These are phyloP conservation scores for Shiraia bambusicola DNA, from an alignment of 2,329 filamentous ascomycete species.

Conservation along the genomic window DNA sequence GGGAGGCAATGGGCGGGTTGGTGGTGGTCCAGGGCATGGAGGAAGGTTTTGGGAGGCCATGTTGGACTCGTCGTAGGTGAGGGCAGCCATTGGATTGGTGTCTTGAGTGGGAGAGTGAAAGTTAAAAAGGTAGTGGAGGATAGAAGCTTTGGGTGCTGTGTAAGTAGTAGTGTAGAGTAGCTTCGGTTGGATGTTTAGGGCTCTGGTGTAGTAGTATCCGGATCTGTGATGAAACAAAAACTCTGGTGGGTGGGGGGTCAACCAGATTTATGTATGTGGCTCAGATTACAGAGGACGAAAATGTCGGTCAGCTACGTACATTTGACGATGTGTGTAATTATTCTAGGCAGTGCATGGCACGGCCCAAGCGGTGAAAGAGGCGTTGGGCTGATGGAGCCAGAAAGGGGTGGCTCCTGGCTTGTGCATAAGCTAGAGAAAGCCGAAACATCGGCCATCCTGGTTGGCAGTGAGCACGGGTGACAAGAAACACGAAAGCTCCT, in stretches of 20 bases:
- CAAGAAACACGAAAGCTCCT: slow-evolving; percentile 40
- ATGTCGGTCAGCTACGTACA: slow-evolving; percentile 45
- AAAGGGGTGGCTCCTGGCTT: slow-evolving; percentile 44
- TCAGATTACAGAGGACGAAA: slow-evolving; percentile 40
- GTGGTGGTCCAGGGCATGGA: slow-evolving; percentile 52
- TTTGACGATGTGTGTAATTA: slow-evolving; percentile 45
- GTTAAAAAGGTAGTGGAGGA: slow-evolving; percentile 11
- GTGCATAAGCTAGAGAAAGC: slow-evolving; percentile 41
- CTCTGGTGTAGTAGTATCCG: slow-evolving; percentile 20
- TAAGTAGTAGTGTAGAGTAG: slow-evolving; percentile 11
- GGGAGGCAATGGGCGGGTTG: slow-evolving; percentile 50
- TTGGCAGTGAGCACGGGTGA: slow-evolving; percentile 34
- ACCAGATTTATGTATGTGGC: slow-evolving; percentile 44
- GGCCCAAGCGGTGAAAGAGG: slow-evolving; percentile 46
- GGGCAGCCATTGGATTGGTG: slow-evolving; percentile 36
- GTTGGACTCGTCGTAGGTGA: slow-evolving; percentile 42
- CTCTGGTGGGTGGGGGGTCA: slow-evolving; percentile 29
- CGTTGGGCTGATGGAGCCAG: slow-evolving; percentile 41
- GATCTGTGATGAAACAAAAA: slow-evolving; percentile 40
- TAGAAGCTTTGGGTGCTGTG: slow-evolving; percentile 2
- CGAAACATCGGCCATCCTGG: slow-evolving; percentile 43
- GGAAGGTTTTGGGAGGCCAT: slow-evolving; percentile 47
- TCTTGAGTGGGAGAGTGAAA: slow-evolving; percentile 10
- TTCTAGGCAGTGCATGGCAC: slow-evolving; percentile 38
- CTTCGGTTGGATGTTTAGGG: no score